phyloP scores from a whole-genome alignment of 257 asterid species.

The Rauvolfia tetraphylla region DNA sequence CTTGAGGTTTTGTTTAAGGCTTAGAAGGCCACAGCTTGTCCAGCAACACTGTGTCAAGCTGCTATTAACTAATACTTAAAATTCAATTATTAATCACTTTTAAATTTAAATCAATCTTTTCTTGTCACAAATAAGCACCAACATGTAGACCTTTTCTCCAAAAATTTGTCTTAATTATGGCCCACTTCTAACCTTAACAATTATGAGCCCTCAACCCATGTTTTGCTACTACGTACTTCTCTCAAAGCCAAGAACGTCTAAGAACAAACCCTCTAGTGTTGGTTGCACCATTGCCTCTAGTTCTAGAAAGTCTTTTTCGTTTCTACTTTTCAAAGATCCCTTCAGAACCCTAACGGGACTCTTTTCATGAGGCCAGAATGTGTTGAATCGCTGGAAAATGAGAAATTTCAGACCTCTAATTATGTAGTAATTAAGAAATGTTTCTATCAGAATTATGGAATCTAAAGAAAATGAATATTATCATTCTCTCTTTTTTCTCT shows the following conservation, averaged over 20 bases:
- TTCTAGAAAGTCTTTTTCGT: too few relatives aligned
- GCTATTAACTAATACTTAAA: slow-evolving; percentile 32
- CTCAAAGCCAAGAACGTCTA: not conserved
- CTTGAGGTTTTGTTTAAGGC: slow-evolving; percentile 12
- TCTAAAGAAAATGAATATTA: too few relatives aligned
- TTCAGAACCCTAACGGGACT: too few relatives aligned
- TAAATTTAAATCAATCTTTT: slow-evolving; percentile 28
- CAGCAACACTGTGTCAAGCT: slow-evolving; percentile 39
- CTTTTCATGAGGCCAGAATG: too few relatives aligned
- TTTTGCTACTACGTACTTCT: not conserved
- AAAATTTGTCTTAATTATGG: slow-evolving; percentile 21
- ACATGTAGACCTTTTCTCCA: slow-evolving; percentile 42
- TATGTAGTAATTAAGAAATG: too few relatives aligned
- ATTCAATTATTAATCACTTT: slow-evolving; percentile 27
- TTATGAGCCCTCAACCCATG: slow-evolving; percentile 27
- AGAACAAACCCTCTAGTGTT: not conserved
- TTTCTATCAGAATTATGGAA: too few relatives aligned
- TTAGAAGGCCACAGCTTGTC: slow-evolving; percentile 49
- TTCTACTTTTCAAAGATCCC: too few relatives aligned
- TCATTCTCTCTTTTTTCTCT: too few relatives aligned
- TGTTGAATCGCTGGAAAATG: too few relatives aligned
- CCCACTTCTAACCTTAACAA: slow-evolving; percentile 39
- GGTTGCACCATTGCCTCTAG: too few relatives aligned
- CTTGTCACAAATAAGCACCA: slow-evolving; percentile 42
- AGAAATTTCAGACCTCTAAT: too few relatives aligned